Evolutionary conservation across 106 monocot genomes (phyloP).

Genomic region (Dendrobium catenatum): DNA sequence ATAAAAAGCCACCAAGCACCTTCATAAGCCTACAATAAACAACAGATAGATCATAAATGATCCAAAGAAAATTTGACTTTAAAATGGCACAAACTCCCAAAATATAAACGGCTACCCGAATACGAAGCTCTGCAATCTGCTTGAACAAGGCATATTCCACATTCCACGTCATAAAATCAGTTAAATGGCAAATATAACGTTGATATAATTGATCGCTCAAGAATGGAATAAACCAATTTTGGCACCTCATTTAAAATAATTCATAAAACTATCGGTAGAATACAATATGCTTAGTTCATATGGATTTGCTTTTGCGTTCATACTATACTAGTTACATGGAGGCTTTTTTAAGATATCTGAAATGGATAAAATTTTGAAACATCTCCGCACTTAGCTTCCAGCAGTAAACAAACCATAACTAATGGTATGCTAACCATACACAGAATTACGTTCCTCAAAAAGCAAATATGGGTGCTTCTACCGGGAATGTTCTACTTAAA

Average conservation of each 20-base stretch:
- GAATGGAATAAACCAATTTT: background rate
- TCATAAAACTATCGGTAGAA: background rate
- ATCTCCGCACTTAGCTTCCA: background rate
- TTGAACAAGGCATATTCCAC: background rate
- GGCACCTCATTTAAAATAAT: background rate
- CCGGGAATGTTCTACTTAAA: background rate
- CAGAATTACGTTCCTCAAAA: background rate
- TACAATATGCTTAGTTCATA: background rate
- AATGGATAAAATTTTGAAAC: background rate
- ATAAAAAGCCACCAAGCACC: background rate
- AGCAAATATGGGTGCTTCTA: background rate
- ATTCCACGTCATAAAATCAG: background rate
- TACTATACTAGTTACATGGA: background rate
- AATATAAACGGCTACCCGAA: background rate
- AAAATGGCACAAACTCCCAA: background rate
- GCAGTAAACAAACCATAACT: background rate
- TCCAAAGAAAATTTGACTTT: background rate
- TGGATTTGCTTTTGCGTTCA: background rate
- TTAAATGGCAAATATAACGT: background rate
- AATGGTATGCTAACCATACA: background rate
- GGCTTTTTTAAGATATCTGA: background rate
- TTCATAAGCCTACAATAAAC: too few species aligned
- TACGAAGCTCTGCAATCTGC: background rate
- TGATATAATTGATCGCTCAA: background rate
- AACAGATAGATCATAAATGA: background rate